A percentile compares a stretch with the other conserved stretches of the same genome.
phyloP scores from a whole-genome alignment of 495 filamentous ascomycete genomes.

The Lichina pygmaea region DNA sequence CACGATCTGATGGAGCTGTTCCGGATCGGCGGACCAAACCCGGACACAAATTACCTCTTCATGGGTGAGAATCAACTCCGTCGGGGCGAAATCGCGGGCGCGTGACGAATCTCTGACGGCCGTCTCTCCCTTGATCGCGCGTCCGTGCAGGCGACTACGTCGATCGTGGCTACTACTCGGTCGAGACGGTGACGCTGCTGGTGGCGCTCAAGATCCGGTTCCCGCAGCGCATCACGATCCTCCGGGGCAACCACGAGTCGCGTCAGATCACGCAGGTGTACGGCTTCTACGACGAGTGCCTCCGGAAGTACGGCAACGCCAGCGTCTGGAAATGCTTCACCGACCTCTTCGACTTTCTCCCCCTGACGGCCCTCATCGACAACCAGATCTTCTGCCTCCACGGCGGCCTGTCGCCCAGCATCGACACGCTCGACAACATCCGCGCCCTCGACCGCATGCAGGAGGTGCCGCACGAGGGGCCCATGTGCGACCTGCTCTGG shows the following conservation, averaged over 20 bases:
- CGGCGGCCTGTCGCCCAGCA: constrained; percentile 82
- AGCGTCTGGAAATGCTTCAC: constrained; percentile 99
- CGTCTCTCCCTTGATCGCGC: neutral
- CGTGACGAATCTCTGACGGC: constrained; percentile 47
- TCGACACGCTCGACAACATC: constrained; percentile 97
- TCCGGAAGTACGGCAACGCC: constrained; percentile 93
- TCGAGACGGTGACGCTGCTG: constrained; percentile 83
- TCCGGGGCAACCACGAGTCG: constrained; percentile 91
- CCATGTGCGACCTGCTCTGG: constrained; percentile 97
- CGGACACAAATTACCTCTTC: constrained; percentile 86
- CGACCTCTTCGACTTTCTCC: constrained; percentile 95
- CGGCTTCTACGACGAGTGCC: constrained; percentile 92
- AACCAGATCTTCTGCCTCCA: constrained; percentile 99
- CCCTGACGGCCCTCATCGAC: constrained; percentile 92
- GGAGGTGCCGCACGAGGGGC: constrained; percentile 93
- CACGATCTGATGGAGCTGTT: constrained; percentile 90
- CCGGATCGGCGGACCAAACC: constrained; percentile 74
- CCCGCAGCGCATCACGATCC: constrained; percentile 85
- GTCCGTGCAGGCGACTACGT: constrained; percentile 60
- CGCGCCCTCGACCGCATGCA: constrained; percentile 86
- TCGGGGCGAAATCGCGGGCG: neutral
- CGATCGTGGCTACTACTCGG: constrained; percentile 89
- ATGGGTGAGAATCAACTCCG: constrained; percentile 35
- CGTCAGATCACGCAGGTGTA: constrained; percentile 95
- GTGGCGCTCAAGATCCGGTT: constrained; percentile 92